Evolutionary conservation across 1,139 yeast species (phyloP).

Genomic region (Debaryomyces psychrophilus): DNA sequence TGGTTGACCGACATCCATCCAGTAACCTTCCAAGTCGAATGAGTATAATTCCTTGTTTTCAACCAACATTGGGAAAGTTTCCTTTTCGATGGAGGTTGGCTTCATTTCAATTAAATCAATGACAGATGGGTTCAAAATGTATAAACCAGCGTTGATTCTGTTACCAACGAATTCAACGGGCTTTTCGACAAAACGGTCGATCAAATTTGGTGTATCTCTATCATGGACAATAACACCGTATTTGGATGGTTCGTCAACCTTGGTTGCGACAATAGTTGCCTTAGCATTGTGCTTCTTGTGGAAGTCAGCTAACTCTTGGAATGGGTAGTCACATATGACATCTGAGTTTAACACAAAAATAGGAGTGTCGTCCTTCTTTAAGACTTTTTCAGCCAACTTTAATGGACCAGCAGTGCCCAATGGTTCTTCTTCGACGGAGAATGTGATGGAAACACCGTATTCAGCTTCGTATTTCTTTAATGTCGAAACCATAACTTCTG

Average conservation of each 20-base stretch:
- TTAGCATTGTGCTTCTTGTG: slow-evolving; percentile 96
- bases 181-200: slow-evolving; percentile 98
- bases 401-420: slow-evolving; percentile 99
- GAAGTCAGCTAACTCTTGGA: slow-evolving; percentile 87
- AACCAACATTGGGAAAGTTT: slow-evolving; percentile 96
- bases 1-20: slow-evolving; percentile 99
- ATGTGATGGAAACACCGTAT: slow-evolving; percentile 93
- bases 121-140: slow-evolving; percentile 95
- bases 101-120: slow-evolving; percentile 95
- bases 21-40: slow-evolving; percentile 97
- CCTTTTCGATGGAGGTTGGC: slow-evolving; percentile 99
- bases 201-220: slow-evolving; percentile 87
- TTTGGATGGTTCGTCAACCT: slow-evolving; percentile 99
- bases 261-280: slow-evolving; percentile 98
- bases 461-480: slow-evolving; percentile 91
- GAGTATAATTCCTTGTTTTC: slow-evolving; percentile 88
- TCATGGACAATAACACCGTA: slow-evolving; percentile 99
- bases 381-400: slow-evolving; percentile 91
- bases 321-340: slow-evolving; percentile 98
- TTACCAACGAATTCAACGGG: slow-evolving; percentile 99
- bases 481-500: slow-evolving; percentile 98
- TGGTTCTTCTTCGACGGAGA: slow-evolving; percentile 99
- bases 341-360: slow-evolving; percentile 98
- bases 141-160: slow-evolving; percentile 97
- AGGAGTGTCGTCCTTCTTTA: slow-evolving; percentile 93